Percentiles rank a stretch among this genome's conserved stretches.
These are phyloP conservation scores for Dovyalis caffra DNA, from an alignment of 345 rosid species.

Conservation along the genomic window DNA sequence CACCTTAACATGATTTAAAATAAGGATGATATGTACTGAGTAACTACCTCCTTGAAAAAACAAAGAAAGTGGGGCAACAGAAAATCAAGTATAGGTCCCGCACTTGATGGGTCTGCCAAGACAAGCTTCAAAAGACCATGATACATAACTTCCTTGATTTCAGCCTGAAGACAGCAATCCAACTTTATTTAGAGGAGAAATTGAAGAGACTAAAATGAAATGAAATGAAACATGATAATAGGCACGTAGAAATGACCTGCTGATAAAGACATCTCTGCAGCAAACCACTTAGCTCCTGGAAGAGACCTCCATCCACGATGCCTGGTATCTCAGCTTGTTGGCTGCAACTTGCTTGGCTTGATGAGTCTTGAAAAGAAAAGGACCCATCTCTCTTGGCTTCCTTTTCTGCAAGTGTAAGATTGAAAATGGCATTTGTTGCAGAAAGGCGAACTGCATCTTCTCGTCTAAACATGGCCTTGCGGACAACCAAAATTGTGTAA, in stretches of 20 bases:
- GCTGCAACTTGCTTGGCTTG: constrained; percentile 91
- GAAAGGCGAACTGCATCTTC: constrained; percentile 77
- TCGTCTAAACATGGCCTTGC: constrained; percentile 83
- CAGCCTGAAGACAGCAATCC: constrained; percentile 46
- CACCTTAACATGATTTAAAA: constrained; percentile 12
- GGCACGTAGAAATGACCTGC: constrained; percentile 41
- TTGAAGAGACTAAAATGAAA: not conserved
- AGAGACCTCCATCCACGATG: constrained; percentile 48
- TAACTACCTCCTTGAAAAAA: constrained; percentile 64
- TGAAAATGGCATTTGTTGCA: constrained; percentile 55
- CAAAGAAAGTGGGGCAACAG: constrained; percentile 75
- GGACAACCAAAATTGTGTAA: constrained; percentile 65
- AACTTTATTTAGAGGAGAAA: constrained; percentile 3
- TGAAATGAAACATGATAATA: constrained; percentile 1
- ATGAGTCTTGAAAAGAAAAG: constrained; percentile 66
- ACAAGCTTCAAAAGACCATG: constrained; percentile 75
- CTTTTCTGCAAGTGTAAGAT: constrained; percentile 69
- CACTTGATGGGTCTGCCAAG: constrained; percentile 59
- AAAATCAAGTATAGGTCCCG: constrained; percentile 60
- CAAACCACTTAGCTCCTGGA: constrained; percentile 67
- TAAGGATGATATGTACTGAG: constrained; percentile 19
- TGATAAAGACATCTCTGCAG: constrained; percentile 88
- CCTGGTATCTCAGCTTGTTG: constrained; percentile 62
- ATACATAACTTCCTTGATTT: constrained; percentile 59
- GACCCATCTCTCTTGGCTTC: constrained; percentile 45